Evolutionary conservation across 345 rosid genomes (phyloP), one percentile per base, ranked within the genome.

Genomic region (Tarenaya hassleriana): DNA sequence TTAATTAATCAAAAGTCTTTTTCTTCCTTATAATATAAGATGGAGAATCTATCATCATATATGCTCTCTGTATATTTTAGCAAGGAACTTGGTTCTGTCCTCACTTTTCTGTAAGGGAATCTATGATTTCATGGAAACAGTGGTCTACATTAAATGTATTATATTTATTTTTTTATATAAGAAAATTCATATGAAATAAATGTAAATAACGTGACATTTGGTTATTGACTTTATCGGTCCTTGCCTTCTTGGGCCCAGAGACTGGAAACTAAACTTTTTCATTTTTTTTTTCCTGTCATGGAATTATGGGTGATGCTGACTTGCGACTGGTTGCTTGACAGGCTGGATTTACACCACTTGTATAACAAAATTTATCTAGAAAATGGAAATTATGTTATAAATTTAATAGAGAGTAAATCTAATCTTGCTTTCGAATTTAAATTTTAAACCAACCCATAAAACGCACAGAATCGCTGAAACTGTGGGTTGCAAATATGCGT

Each of bases 341-440:
- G 56, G 45, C 70, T 60, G 56, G 70, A 66, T 54, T 59, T 44
- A 39, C 61, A 66, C 66, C 47, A 11, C 40, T 45, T 52, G 10
- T 53, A 58, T 59, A 41, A 59, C 52, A 39, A 24, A 39, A 58
- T 51, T 64, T 21, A n/a, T n/a, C n/a, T n/a, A n/a, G n/a, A n/a
- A n/a, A n/a, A n/a, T 58, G 52, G 57, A 64, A 24, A 54, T 51
- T 39, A 44, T 46, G 47, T 57, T 54, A 58, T 44, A 19, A 15
- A 43, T 11, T 40, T 32, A 33, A 39, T 54, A 18, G 46, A 7
- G n/a, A n/a, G n/a, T n/a, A n/a, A n/a, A n/a, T n/a, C n/a, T n/a
- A n/a, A n/a, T n/a, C n/a, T n/a, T n/a, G n/a, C n/a, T n/a, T n/a
- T n/a, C n/a, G n/a, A n/a, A n/a, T n/a, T n/a, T n/a, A n/a, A n/a